Base-by-base conservation (phyloP, 257 asterid genomes). In the Ilex asprella region DNA sequence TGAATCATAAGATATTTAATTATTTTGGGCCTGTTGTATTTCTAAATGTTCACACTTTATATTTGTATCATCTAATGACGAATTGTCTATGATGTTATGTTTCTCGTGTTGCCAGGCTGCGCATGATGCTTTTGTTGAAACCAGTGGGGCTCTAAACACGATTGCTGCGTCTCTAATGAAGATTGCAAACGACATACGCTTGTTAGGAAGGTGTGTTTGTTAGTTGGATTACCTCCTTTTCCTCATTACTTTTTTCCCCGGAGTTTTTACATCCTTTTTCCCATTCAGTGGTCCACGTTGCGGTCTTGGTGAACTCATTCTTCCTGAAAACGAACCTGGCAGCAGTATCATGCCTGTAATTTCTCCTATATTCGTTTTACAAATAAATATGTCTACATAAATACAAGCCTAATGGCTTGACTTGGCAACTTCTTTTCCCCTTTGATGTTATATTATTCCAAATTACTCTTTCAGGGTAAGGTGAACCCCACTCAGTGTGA, bases 291-390 rank as follows among this genome's bases (percentile, higher is more conserved):
- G 97, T 72, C 99, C 99, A 27, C 96, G 99, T 2, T 93, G 97
- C 75, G 99, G 99, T 74, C 86, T 93, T 12, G 99, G 99, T 30
- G 97, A 93, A 75, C 95, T 89, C 75, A 78, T 84, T 65, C 99
- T 93, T 74, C 99, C 99, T 49, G 99, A 93, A 78, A 93, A 93
- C 82, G 99, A 93, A 79, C 97, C 99, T 32, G 97, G 99, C 67
- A 93, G 99, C 93, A 89, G 99, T 71, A 89, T 93, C 71, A 93
- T 93, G 97, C 99, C 99, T 62, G 97, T 93, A 89, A 71, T 51
- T 32, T 52, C 66, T 77, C 41, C 41, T 35, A 35, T 8, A 35
- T 35, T 35, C 8, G 41, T 2, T 35, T 21, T 35, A 35, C 0
- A 2, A 35, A 35, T 35, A 35, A 35, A 21, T 21, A 21, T 21